Evolutionary conservation across 2,329 filamentous ascomycete species (phyloP).

Genomic region (Penicillium brevicompactum): DNA sequence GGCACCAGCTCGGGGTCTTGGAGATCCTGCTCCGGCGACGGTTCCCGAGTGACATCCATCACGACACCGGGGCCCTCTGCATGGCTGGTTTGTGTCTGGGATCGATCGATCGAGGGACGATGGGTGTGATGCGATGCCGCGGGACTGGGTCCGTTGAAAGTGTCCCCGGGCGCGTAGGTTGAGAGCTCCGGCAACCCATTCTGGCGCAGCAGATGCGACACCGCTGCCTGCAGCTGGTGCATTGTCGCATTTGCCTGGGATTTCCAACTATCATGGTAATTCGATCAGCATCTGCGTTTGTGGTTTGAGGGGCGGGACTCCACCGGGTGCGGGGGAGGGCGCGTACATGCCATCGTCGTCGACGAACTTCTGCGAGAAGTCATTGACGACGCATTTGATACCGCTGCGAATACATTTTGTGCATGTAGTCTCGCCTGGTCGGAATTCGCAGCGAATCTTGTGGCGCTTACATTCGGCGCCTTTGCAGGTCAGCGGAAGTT

Average conservation of each 20-base stretch:
- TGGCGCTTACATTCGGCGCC: slow-evolving; percentile 55
- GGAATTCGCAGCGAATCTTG: slow-evolving; percentile 59
- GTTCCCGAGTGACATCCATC: slow-evolving; percentile 50
- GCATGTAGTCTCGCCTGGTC: slow-evolving; percentile 50
- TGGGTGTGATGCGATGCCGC: slow-evolving; percentile 31
- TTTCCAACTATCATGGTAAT: slow-evolving; percentile 45
- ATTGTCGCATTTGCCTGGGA: slow-evolving; percentile 45
- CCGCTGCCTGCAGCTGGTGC: slow-evolving; percentile 47
- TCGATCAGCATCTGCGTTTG: slow-evolving; percentile 1
- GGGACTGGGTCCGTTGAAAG: slow-evolving; percentile 29
- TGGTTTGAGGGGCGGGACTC: background rate
- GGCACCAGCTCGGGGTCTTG: slow-evolving; percentile 49
- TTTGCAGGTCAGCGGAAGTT: slow-evolving; percentile 16
- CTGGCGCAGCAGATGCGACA: slow-evolving; percentile 49
- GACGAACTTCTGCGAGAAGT: slow-evolving; percentile 58
- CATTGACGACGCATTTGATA: slow-evolving; percentile 57
- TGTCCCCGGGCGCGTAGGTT: slow-evolving; percentile 36
- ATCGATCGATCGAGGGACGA: slow-evolving; percentile 27
- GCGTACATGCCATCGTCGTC: slow-evolving; percentile 57
- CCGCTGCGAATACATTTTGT: slow-evolving; percentile 53
- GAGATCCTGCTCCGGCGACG: slow-evolving; percentile 46
- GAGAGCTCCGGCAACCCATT: slow-evolving; percentile 46
- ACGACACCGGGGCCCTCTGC: slow-evolving; percentile 31
- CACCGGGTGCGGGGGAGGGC: background rate
- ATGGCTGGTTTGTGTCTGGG: slow-evolving; percentile 31